A percentile compares a stretch with the other conserved stretches of the same genome.
phyloP scores from a whole-genome alignment of 495 filamentous ascomycete species.

The Penicillium ucsense region DNA sequence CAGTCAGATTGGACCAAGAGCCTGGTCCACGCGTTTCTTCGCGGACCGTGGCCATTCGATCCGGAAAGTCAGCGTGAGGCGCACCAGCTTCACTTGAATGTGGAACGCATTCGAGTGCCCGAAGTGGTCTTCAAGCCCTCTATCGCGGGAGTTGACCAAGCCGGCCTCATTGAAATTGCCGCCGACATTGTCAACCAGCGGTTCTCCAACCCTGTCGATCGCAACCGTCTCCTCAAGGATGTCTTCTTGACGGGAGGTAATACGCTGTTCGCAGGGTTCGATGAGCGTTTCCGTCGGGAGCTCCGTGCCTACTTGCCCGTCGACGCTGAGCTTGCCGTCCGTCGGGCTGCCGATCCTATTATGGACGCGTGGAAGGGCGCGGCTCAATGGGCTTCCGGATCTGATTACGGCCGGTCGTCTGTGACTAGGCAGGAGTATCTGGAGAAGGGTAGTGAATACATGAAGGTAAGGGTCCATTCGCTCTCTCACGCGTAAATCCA shows the following conservation, averaged over 20 bases:
- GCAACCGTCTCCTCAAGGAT: conserved; percentile 62
- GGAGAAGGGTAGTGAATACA: conserved; percentile 77
- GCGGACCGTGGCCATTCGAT: conserved; percentile 81
- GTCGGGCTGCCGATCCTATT: conserved; percentile 61
- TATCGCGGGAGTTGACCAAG: conserved; percentile 95
- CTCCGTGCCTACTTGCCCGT: conserved; percentile 62
- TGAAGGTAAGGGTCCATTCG: conserved; percentile 50
- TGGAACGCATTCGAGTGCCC: conserved; percentile 91
- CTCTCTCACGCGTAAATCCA: background rate
- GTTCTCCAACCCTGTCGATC: conserved; percentile 46
- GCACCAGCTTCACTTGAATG: conserved; percentile 88
- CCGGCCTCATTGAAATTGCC: conserved; percentile 82
- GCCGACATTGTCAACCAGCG: conserved; percentile 77
- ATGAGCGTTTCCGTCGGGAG: conserved; percentile 67
- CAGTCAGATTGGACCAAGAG: conserved; percentile 91
- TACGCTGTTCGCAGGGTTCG: conserved; percentile 75
- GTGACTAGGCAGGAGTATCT: conserved; percentile 68
- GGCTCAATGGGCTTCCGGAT: conserved; percentile 58
- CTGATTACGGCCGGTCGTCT: conserved; percentile 25
- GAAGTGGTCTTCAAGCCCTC: conserved; percentile 90
- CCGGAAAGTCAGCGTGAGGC: conserved; percentile 67
- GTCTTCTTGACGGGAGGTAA: conserved; percentile 95
- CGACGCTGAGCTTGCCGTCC: conserved; percentile 51
- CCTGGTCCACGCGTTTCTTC: conserved; percentile 77
- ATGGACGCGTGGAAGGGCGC: conserved; percentile 91